Conservation (phyloP, 306 rosid genomes). For the Cucurbita argyrosperma region DNA sequence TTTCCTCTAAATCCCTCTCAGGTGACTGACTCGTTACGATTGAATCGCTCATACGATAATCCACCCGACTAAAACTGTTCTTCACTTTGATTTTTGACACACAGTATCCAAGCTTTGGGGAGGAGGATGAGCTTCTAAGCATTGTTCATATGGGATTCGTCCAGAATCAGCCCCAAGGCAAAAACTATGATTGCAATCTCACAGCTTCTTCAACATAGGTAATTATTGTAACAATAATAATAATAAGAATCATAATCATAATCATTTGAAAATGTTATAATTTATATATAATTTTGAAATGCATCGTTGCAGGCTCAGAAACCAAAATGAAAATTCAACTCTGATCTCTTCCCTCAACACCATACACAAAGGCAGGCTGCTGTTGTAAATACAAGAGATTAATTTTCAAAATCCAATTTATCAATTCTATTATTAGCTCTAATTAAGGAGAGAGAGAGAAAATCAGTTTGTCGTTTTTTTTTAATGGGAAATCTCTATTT, state of each 20-base stretch:
- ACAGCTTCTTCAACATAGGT: conserved; percentile 27
- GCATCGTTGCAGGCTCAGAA: no score
- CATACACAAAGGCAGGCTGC: conserved; percentile 24
- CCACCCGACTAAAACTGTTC: neutral
- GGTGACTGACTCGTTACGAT: conserved; percentile 30
- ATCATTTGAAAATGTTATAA: conserved; percentile 12
- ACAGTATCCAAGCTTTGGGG: conserved; percentile 60
- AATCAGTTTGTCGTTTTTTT: conserved; percentile 12
- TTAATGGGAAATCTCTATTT: conserved; percentile 16
- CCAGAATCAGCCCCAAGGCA: conserved; percentile 40
- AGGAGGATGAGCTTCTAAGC: conserved; percentile 71
- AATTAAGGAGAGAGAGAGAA: conserved; percentile 2
- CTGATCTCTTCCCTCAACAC: conserved; percentile 31
- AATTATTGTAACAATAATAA: neutral
- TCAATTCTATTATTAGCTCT: conserved; percentile 23
- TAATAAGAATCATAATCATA: neutral
- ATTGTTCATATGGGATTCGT: conserved; percentile 86
- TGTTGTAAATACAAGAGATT: conserved; percentile 52
- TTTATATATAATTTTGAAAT: no score
- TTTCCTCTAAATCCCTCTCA: conserved; percentile 28
- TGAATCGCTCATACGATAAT: neutral
- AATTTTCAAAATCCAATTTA: conserved; percentile 17
- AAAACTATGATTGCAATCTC: conserved; percentile 34
- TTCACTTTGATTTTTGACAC: neutral
- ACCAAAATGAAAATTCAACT: conserved; percentile 22